Evolutionary conservation across 2,329 filamentous ascomycete genomes (phyloP), one percentile per base, ranked within the genome.

Genomic region (Ceratocystis variospora): DNA sequence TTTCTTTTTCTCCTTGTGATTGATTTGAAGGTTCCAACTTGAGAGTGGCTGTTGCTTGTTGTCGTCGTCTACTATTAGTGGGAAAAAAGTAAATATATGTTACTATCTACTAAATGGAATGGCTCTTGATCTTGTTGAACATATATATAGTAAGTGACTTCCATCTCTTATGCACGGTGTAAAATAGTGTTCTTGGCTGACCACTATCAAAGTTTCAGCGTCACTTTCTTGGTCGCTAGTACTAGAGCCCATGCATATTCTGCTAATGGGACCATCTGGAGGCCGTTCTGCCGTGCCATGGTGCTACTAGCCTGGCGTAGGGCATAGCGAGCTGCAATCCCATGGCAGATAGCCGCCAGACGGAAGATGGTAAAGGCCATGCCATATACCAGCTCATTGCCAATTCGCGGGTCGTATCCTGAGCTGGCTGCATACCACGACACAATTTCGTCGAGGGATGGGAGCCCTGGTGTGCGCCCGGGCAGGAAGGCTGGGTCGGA

Each of bases 241-340:
- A 92, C 86, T 71, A 90, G 76, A 67, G 81, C 79, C 90, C 91
- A 96, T 5, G 90, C 89, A 71, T 88, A 80, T 75, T 90, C 81
- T 0, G 87, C 91, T 78, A 93, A 83, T 25, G 88, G 86, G 59
- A 78, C 80, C 76, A 89, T 86, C 74, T 84, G 83, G 66, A 77
- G 78, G 0, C 81, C 90, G 75, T 96, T 89, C 53, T 85, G 81
- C 71, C 80, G 82, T 5, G 94, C 94, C 74, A 88, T 83, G 67
- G 84, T 88, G 74, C 90, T 96, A 76, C 91, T 96, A 46, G 94
- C 94, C 80, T 97, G 93, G 62, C 93, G 79, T 61, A 83, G 78
- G 31, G 94, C 94, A 74, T 88, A 88, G 69, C 94, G 79, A 62
- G 94, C 94, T 62, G 92, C 92, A 74, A 99, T 97, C 2, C 94